Evolutionary conservation across 129 eudicot species (phyloP).

Genomic region (Chrysanthemum lavandulifolium): DNA sequence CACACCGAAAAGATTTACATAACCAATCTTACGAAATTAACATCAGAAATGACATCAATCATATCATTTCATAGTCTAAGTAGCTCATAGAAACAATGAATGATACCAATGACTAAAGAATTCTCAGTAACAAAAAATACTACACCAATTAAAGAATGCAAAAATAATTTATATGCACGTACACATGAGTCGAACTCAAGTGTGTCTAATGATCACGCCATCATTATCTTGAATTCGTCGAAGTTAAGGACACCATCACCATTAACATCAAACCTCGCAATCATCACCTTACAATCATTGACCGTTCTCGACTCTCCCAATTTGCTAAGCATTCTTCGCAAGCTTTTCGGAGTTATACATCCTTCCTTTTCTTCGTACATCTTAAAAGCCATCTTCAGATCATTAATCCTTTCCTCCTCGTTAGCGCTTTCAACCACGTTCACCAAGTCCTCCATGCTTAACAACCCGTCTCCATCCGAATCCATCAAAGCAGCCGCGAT

Average conservation of each 20-base stretch:
- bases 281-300: slow-evolving; percentile 7
- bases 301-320: slow-evolving; percentile 13
- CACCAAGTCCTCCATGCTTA: slow-evolving; percentile 1
- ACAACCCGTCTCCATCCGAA: slow-evolving; percentile 2
- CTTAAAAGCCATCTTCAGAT: slow-evolving; percentile 6
- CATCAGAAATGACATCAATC: too few relatives aligned
- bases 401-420: not conserved
- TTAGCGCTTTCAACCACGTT: slow-evolving; percentile 8
- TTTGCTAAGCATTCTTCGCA: not conserved
- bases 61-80: too few relatives aligned
- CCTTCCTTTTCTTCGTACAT: slow-evolving; percentile 12
- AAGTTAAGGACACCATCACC: slow-evolving; percentile 3
- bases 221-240: not conserved
- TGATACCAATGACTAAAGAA: too few relatives aligned
- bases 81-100: too few relatives aligned
- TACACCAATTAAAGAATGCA: too few relatives aligned
- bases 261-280: not conserved
- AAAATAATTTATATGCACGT: too few relatives aligned
- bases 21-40: too few relatives aligned
- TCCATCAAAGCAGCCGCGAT: not conserved
- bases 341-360: slow-evolving; percentile 5
- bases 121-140: too few relatives aligned
- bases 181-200: too few relatives aligned
- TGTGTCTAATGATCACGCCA: not conserved
- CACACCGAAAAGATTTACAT: too few relatives aligned